These are phyloP conservation scores for Pseudonectria buxi DNA, from an alignment of 2,329 filamentous ascomycete species.

Conservation along the genomic window DNA sequence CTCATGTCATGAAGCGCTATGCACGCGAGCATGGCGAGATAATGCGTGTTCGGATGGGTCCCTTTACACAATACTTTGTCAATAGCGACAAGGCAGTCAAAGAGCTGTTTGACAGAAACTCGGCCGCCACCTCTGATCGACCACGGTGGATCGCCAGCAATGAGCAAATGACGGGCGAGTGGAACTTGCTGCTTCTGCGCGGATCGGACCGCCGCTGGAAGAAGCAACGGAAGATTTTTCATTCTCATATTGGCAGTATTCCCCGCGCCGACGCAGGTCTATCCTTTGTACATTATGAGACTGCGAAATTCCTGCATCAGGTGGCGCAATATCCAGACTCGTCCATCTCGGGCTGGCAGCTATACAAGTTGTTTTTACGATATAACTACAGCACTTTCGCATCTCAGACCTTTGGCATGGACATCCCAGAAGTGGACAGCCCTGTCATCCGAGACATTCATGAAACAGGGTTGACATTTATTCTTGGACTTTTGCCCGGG, in stretches of 20 bases:
- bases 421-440: constrained; percentile 1
- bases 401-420: constrained; percentile 2
- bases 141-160: constrained; percentile 3
- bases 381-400: constrained; percentile 5
- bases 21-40: constrained; percentile 2
- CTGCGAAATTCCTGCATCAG: constrained; percentile 2
- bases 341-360: not conserved
- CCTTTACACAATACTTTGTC: constrained; percentile 2
- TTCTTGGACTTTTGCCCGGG: constrained; percentile 1
- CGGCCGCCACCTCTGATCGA: not conserved
- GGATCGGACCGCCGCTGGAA: constrained; percentile 3
- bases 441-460: not conserved
- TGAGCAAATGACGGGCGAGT: constrained; percentile 2
- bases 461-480: not conserved
- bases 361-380: constrained; percentile 1
- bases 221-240: constrained; percentile 2
- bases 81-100: constrained; percentile 1
- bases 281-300: constrained; percentile 3
- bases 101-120: constrained; percentile 2
- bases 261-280: constrained; percentile 1
- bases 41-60: constrained; percentile 1
- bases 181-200: constrained; percentile 2
- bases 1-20: constrained; percentile 1
- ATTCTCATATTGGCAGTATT: constrained; percentile 2
- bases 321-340: constrained; percentile 1